phyloP scores from a whole-genome alignment of 2,329 filamentous ascomycete species.

The Pestalotiopsis sp. region DNA sequence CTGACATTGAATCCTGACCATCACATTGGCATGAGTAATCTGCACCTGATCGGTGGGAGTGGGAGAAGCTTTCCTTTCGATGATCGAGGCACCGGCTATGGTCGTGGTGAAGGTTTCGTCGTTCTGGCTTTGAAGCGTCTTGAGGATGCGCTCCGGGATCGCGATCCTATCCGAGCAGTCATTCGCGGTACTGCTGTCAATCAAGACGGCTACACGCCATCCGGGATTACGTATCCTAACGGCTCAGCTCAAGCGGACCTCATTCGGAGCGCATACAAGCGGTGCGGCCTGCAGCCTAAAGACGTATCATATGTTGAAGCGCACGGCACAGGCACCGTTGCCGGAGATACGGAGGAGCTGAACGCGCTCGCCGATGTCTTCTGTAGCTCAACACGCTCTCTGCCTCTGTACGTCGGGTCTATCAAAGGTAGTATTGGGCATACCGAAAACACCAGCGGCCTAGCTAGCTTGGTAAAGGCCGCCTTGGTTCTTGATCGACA shows the following conservation, averaged over 20 bases:
- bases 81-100: conserved; percentile 30
- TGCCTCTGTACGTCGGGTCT: not conserved
- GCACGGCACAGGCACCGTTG: conserved; percentile 11
- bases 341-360: conserved; percentile 7
- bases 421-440: conserved; percentile 5
- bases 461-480: conserved; percentile 4
- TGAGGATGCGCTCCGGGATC: conserved; percentile 40
- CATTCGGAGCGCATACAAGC: conserved; percentile 30
- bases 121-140: conserved; percentile 39
- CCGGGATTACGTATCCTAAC: conserved; percentile 43
- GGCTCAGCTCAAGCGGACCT: conserved; percentile 29
- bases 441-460: not conserved
- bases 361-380: not conserved
- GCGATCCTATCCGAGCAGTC: conserved; percentile 30
- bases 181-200: conserved; percentile 34
- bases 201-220: conserved; percentile 36
- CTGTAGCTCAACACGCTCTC: not conserved
- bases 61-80: conserved; percentile 35
- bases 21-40: conserved; percentile 3
- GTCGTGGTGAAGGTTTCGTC: conserved; percentile 35
- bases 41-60: conserved; percentile 19
- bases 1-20: not conserved
- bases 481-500: not conserved
- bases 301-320: conserved; percentile 9
- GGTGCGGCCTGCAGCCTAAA: conserved; percentile 24